Evolutionary conservation across 2,329 filamentous ascomycete species (phyloP).

Genomic region (Sporothrix protearum): DNA sequence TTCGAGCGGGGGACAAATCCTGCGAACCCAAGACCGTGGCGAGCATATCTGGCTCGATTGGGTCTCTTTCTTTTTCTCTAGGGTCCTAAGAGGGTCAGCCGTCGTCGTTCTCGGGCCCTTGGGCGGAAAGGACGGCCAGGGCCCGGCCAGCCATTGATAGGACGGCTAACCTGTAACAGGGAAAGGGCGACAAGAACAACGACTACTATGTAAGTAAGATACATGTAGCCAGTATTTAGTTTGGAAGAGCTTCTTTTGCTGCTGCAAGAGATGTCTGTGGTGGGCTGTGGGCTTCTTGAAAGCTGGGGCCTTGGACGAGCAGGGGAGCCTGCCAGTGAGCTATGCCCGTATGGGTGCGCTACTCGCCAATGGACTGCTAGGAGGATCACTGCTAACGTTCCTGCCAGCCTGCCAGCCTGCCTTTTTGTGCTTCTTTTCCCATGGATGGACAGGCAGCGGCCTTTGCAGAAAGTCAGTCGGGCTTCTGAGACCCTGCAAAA

Average conservation of each 20-base stretch:
- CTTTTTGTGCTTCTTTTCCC: background rate
- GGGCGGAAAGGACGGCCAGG: background rate
- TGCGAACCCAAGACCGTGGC: slow-evolving; percentile 25
- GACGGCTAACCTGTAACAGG: background rate
- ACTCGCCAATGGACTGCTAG: slow-evolving; percentile 15
- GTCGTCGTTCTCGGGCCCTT: slow-evolving; percentile 19
- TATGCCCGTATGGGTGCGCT: slow-evolving; percentile 22
- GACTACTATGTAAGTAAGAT: too few species aligned
- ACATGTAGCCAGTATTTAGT: background rate
- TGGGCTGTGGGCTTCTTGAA: background rate
- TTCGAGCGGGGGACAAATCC: slow-evolving; percentile 9
- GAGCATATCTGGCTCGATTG: background rate
- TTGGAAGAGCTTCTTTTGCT: background rate
- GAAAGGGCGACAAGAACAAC: too few species aligned
- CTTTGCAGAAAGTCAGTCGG: too few species aligned
- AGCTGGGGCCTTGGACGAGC: background rate
- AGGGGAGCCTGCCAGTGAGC: background rate
- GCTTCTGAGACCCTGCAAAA: background rate
- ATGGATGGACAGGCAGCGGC: background rate
- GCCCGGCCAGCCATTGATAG: background rate
- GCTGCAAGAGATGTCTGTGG: background rate
- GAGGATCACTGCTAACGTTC: background rate
- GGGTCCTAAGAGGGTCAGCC: background rate
- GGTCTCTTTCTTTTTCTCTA: background rate
- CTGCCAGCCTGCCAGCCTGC: background rate